Evolutionary conservation across 805 yeast species (phyloP), one percentile per base, ranked within the genome.

Genomic region (Wickerhamiella kazuoi): DNA sequence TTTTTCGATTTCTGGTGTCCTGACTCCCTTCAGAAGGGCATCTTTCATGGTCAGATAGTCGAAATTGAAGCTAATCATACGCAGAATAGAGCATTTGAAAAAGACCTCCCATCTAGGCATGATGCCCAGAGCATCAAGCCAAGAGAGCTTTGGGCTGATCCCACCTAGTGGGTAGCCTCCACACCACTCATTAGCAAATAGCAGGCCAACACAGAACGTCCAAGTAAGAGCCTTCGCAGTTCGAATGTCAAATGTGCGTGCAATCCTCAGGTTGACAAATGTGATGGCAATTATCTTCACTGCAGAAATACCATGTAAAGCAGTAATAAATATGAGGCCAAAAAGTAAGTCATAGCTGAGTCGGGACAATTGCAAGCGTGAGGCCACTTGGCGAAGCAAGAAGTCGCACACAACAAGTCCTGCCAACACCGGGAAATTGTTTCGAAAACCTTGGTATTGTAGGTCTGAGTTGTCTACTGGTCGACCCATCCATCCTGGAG

Each of bases 21-120:
- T 13, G 20, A 19, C 9, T 11, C 39, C 18, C 31, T 29, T 8
- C 17, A 21, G 8, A 30, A 24, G 21, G 26, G 35, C 19, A 39
- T 36, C 20, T 28, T 13, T 17, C 9, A 54, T 52, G 21, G 47
- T 45, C 21, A 57, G 36, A 50, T 69, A 83, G 59, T 90, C 99
- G 45, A 81, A 54, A 46, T 81, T 79, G 57, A 68, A 90, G 43
- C 94, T 81, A 35, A 90, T 60, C 68, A 84, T 72, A 51, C 96
- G 69, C 39, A 90, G 65, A 43, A 87, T 61, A 1, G 94, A 78
- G 59, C 93, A 84, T 59, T 90, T 90, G 67, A 75, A 90, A 50
- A 80, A 82, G 3, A 90, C 96, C 54, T 90, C 96, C 99, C 99
- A 90, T 50, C 97, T 68, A 15, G 74, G 66, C 44, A 90, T 76